Evolutionary conservation across 257 asterid species (phyloP).

Genomic region (Osmanthus fragrans): DNA sequence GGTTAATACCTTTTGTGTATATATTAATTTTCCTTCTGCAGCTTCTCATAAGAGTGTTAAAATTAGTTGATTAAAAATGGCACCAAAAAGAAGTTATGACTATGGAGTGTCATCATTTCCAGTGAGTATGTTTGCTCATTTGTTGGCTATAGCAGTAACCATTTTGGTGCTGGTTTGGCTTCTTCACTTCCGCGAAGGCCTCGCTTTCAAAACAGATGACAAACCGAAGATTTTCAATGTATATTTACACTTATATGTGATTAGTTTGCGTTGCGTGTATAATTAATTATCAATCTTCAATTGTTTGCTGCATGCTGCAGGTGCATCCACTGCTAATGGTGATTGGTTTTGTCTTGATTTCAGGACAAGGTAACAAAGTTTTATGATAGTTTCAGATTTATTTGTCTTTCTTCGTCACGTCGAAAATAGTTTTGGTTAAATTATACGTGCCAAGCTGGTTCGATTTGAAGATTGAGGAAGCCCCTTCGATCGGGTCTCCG

Average conservation of each 20-base stretch:
- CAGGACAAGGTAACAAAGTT: slow-evolving; percentile 55
- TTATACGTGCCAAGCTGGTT: too few relatives aligned
- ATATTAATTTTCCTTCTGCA: too few relatives aligned
- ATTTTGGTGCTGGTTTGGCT: slow-evolving; percentile 59
- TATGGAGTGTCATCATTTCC: slow-evolving; percentile 30
- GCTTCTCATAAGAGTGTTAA: too few relatives aligned
- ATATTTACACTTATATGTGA: neutral
- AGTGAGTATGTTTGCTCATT: slow-evolving; percentile 45
- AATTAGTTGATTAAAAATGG: slow-evolving; percentile 20
- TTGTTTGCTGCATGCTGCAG: slow-evolving; percentile 30
- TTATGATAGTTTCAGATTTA: neutral
- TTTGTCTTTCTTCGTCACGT: neutral
- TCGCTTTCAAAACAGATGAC: slow-evolving; percentile 41
- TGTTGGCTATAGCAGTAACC: slow-evolving; percentile 37
- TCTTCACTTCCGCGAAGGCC: slow-evolving; percentile 56
- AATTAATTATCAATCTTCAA: neutral
- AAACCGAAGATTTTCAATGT: slow-evolving; percentile 62
- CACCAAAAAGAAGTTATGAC: slow-evolving; percentile 33
- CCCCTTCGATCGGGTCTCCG: too few relatives aligned
- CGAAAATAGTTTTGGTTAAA: too few relatives aligned
- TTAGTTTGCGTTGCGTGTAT: too few relatives aligned
- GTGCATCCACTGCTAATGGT: slow-evolving; percentile 67
- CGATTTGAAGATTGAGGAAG: too few relatives aligned
- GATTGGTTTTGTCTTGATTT: slow-evolving; percentile 49
- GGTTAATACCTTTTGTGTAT: too few relatives aligned